phyloP scores from a whole-genome alignment of 169 alveolate species.

The Condylostoma magnum region DNA sequence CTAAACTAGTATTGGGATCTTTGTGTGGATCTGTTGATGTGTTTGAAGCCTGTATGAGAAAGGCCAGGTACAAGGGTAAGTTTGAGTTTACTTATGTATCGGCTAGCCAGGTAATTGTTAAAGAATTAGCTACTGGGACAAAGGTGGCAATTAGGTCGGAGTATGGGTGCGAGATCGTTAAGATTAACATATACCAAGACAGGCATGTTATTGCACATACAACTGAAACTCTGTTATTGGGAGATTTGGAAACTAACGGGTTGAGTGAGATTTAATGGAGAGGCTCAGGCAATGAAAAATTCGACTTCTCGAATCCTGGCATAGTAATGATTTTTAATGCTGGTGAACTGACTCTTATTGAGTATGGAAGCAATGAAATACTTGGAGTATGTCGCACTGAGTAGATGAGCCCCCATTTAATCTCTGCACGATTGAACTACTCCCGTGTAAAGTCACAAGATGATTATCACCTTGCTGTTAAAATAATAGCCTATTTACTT shows the following conservation, averaged over 20 bases:
- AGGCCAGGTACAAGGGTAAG: slow-evolving; percentile 83
- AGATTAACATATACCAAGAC: slow-evolving; percentile 86
- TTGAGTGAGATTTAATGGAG: slow-evolving; percentile 89
- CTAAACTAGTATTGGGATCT: slow-evolving; percentile 86
- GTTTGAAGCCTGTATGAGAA: slow-evolving; percentile 81
- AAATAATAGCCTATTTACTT: slow-evolving; percentile 87
- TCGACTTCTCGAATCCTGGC: slow-evolving; percentile 80
- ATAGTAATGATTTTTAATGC: slow-evolving; percentile 89
- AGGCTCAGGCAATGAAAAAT: slow-evolving; percentile 82
- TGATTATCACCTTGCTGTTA: slow-evolving; percentile 54
- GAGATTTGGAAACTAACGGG: slow-evolving; percentile 83
- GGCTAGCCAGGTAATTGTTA: slow-evolving; percentile 85
- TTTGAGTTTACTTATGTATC: slow-evolving; percentile 90
- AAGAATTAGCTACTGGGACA: slow-evolving; percentile 73
- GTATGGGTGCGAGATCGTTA: slow-evolving; percentile 85
- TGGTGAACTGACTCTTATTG: slow-evolving; percentile 91
- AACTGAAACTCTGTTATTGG: slow-evolving; percentile 80
- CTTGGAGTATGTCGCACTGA: slow-evolving; percentile 92
- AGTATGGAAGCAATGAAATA: slow-evolving; percentile 89
- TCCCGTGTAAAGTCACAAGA: slow-evolving; percentile 59
- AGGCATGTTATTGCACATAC: slow-evolving; percentile 88
- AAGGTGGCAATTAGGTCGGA: slow-evolving; percentile 83
- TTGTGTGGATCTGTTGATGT: slow-evolving; percentile 89
- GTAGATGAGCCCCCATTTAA: slow-evolving; percentile 86
- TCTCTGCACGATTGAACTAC: slow-evolving; percentile 83